These are phyloP conservation scores for Pseudocercospora pini-densiflorae DNA, from an alignment of 2,329 filamentous ascomycete species.

Conservation along the genomic window DNA sequence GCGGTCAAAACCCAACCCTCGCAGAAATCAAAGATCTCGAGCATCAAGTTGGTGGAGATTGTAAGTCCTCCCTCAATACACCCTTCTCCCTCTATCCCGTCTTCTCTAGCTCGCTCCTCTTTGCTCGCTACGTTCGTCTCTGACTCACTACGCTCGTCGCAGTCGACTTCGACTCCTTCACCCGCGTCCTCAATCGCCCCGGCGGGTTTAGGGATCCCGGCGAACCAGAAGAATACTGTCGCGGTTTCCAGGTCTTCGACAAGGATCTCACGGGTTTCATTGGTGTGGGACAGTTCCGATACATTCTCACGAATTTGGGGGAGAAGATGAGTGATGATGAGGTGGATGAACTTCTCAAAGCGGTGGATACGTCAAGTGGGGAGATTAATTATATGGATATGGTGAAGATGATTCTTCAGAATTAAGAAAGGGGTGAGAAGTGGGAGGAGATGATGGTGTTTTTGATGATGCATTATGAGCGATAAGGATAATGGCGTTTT, in stretches of 20 bases:
- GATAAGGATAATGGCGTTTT: slow-evolving; percentile 11
- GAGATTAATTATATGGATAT: slow-evolving; percentile 89
- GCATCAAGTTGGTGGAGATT: slow-evolving; percentile 86
- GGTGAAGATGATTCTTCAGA: slow-evolving; percentile 48
- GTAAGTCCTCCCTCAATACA: slow-evolving; percentile 62
- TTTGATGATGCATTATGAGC: slow-evolving; percentile 17
- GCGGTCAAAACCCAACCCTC: slow-evolving; percentile 96
- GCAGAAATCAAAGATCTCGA: slow-evolving; percentile 91
- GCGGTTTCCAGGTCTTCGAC: slow-evolving; percentile 98
- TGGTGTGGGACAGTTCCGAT: slow-evolving; percentile 95
- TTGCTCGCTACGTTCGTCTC: not conserved
- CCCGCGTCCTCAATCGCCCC: slow-evolving; percentile 94
- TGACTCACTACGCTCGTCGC: slow-evolving; percentile 9
- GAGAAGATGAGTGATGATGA: slow-evolving; percentile 99
- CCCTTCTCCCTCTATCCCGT: not conserved
- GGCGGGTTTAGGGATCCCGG: slow-evolving; percentile 98
- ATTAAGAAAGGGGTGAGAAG: slow-evolving; percentile 29
- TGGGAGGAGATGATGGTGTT: not conserved
- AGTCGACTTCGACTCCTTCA: slow-evolving; percentile 99
- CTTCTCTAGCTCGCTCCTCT: not conserved
- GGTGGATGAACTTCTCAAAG: slow-evolving; percentile 98
- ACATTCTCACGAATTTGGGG: slow-evolving; percentile 93
- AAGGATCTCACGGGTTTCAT: slow-evolving; percentile 99
- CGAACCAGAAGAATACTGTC: slow-evolving; percentile 97
- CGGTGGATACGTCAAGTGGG: slow-evolving; percentile 92